Base-by-base conservation (phyloP, 1,284 basidiomycete species). In the Filobasidium uniguttulatum region DNA sequence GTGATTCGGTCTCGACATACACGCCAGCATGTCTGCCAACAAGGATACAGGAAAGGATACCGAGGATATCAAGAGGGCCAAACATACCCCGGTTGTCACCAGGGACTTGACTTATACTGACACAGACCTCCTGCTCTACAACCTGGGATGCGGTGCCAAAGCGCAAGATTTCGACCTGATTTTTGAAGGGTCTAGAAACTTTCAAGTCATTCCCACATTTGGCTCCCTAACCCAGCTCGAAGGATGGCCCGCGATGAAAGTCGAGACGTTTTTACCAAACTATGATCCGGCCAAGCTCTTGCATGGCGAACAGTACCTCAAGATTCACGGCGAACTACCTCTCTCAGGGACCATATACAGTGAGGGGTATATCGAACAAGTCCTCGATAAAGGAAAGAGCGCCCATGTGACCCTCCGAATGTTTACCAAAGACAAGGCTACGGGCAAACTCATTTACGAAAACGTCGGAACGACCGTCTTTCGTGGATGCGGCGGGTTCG, bases 161-260 rank as follows among this genome's bases (percentile, higher is more conserved):
- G 89, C 84, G 67, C 80, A 84, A 63, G 89, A 99, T 56, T 77
- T 96, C 22, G 78, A 89, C 59, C 91, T 88, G 81, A 81, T 82
- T 3, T 99, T 81, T 62, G 94, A 98, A 72, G 81, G 82, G 49
- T 77, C 86, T 62, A 86, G 91, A 46, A 75, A 82, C 25, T 99
- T 99, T 70, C n/a, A n/a, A n/a, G 91, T 98, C 43, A 78, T 98
- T 54, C 91, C 93, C n/a, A 89, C 90, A 65, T 91, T 97, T 67
- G 65, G 72, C 34, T 79, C 85, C 1, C 61, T 62, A 20, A 81
- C 76, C 58, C 72, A 43, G 64, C 51, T 12, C 15, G 6, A n/a
- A n/a, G n/a, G n/a, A n/a, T n/a, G n/a, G n/a, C n/a, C n/a, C n/a
- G n/a, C n/a, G n/a, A n/a, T n/a, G n/a, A n/a, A n/a, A n/a, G n/a